Conservation (phyloP, 2,329 filamentous ascomycete genomes). For the Aspergillus glaucus region DNA sequence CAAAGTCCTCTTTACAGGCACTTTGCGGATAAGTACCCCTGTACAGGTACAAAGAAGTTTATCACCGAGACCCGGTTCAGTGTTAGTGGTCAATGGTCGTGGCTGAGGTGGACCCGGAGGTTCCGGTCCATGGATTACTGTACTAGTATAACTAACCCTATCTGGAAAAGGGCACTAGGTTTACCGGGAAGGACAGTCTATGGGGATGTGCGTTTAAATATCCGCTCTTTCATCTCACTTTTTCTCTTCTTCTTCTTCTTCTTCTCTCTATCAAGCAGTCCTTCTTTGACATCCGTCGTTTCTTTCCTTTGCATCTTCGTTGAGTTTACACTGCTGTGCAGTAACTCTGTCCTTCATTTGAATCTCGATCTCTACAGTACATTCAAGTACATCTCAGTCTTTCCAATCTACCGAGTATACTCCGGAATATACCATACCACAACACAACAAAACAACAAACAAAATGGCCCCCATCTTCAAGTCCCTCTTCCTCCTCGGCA, state of each 20-base stretch:
- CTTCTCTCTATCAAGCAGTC: background rate
- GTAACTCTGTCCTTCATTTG: slow-evolving; percentile 6
- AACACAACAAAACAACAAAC: background rate
- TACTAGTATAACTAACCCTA: no score
- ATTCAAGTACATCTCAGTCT: background rate
- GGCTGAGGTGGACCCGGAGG: no score
- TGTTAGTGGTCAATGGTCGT: no score
- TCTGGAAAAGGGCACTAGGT: no score
- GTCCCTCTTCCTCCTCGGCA: slow-evolving; percentile 29
- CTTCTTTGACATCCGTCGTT: slow-evolving; percentile 1
- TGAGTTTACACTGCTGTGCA: slow-evolving; percentile 22
- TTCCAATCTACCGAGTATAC: slow-evolving; percentile 6
- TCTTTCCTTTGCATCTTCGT: slow-evolving; percentile 6
- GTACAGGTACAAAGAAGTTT: no score
- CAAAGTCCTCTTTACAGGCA: no score
- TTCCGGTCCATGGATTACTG: no score
- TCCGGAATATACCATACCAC: slow-evolving; percentile 1
- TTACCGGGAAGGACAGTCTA: background rate
- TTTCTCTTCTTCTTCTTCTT: background rate
- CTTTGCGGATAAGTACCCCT: no score
- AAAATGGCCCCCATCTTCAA: slow-evolving; percentile 34
- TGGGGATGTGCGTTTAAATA: background rate
- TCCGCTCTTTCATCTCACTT: background rate
- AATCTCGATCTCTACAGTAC: slow-evolving; percentile 4
- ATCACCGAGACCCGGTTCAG: no score